These are phyloP conservation scores for Dipteronia sinensis DNA, from an alignment of 345 rosid genomes.

Conservation along the genomic window DNA sequence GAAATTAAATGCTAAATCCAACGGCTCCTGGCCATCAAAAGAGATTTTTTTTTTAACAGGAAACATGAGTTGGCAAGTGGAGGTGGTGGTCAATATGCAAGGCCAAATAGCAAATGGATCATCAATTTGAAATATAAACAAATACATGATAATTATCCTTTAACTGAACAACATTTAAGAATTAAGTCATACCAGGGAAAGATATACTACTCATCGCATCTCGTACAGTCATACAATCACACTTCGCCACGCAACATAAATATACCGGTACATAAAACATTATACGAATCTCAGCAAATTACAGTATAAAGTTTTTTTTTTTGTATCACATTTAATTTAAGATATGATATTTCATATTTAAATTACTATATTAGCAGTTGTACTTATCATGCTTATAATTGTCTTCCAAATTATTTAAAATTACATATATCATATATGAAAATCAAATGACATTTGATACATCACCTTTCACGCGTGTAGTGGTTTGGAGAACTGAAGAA, in stretches of 20 bases:
- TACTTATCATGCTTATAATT: neutral
- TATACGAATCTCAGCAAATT: neutral
- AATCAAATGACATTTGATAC: neutral
- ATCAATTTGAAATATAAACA: neutral
- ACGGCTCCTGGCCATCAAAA: neutral
- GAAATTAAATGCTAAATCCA: neutral
- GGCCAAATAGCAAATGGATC: neutral
- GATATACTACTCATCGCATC: too few species aligned
- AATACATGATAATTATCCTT: neutral
- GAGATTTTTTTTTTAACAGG: neutral
- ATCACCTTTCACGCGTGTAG: neutral
- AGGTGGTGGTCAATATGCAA: neutral
- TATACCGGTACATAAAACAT: neutral
- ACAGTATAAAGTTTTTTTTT: neutral
- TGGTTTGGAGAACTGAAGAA: neutral
- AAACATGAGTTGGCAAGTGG: neutral
- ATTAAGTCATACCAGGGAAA: too few species aligned
- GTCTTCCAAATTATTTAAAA: neutral
- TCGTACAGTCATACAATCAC: too few species aligned
- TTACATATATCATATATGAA: neutral
- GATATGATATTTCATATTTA: too few species aligned
- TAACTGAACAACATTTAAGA: too few species aligned
- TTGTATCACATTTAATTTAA: too few species aligned
- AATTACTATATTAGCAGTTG: too few species aligned
- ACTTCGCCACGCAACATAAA: too few species aligned